Evolutionary conservation across 2,329 filamentous ascomycete genomes (phyloP), one percentile per base, ranked within the genome.

Genomic region (Sphaerulina vaccinii): DNA sequence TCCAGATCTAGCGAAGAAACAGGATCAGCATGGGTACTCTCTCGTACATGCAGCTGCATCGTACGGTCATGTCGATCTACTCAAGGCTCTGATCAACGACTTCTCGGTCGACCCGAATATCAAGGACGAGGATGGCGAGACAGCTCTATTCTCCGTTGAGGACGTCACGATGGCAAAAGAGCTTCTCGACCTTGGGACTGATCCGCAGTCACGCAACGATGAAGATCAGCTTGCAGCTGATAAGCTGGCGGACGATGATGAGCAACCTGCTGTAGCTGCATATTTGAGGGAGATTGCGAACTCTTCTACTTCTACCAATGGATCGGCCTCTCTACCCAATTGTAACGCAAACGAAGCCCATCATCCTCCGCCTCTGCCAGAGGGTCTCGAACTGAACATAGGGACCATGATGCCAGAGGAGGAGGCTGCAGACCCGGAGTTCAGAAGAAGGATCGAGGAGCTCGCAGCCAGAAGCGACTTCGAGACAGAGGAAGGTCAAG

Each of bases 11-110:
- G 92, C 93, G 48, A 81, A 84, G 2, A 75, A 80, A 46, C 89
- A 95, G 73, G 93, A 99, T 71, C 84, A 87, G 54, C 87, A 96
- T 66, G 93, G 93, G 64, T 99, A 99, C 75, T 95, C 90, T 40
- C 83, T 97, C 21, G 76, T 97, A 42, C 93, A 99, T 71, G 93
- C 93, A 46, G 90, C 92, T 13, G 86, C 89, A 15, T 96, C 91
- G 61, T 99, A 97, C 78, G 87, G 86, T 68, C 91, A 97, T 68
- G 74, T 89, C 29, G 82, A 87, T 49, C 83, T 99, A 13, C 79
- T 96, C 13, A 85, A 87, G 54, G 72, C 82, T 0, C 79, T 99
- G 5, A 78, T 96, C 22, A 77, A 77, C 40, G 88, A 92, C 27
- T 89, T 91, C 71, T 73, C 83, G 10, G 91, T 92, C 19, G 77